phyloP scores from a whole-genome alignment of 1,284 basidiomycete genomes.

The Trametes sp. region DNA sequence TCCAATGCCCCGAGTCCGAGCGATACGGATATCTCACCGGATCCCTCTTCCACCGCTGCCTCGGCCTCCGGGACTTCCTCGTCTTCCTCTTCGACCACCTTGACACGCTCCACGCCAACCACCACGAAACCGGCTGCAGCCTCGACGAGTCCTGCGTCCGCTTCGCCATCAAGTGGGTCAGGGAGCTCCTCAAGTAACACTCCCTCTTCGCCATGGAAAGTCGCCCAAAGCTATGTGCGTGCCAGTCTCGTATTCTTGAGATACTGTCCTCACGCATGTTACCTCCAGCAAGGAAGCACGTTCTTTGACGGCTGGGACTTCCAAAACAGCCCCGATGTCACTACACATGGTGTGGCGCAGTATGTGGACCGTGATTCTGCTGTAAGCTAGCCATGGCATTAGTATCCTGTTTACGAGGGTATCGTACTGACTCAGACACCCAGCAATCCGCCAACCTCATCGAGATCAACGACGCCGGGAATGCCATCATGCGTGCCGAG shows the following conservation, averaged over 20 bases:
- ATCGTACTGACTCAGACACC: constrained; percentile 1
- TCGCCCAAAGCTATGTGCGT: constrained; percentile 40
- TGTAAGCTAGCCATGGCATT: constrained; percentile 47
- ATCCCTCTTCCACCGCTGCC: constrained; percentile 7
- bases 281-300: constrained; percentile 65
- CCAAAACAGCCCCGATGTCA: constrained; percentile 76
- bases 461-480: constrained; percentile 69
- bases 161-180: constrained; percentile 13
- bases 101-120: neutral
- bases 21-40: constrained; percentile 19
- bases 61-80: constrained; percentile 1
- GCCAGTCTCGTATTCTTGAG: neutral
- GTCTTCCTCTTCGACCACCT: neutral
- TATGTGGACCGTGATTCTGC: constrained; percentile 65
- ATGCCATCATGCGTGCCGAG: constrained; percentile 86
- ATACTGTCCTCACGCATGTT: no score
- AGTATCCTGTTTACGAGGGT: constrained; percentile 7
- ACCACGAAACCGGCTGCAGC: neutral
- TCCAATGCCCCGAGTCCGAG: constrained; percentile 21
- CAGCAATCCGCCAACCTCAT: constrained; percentile 60
- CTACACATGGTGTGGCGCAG: constrained; percentile 68
- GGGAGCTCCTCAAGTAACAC: constrained; percentile 3
- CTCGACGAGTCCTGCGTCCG: constrained; percentile 17
- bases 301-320: constrained; percentile 89
- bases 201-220: constrained; percentile 41